phyloP scores from a whole-genome alignment of 345 rosid species.

The Gossypium thurberi region DNA sequence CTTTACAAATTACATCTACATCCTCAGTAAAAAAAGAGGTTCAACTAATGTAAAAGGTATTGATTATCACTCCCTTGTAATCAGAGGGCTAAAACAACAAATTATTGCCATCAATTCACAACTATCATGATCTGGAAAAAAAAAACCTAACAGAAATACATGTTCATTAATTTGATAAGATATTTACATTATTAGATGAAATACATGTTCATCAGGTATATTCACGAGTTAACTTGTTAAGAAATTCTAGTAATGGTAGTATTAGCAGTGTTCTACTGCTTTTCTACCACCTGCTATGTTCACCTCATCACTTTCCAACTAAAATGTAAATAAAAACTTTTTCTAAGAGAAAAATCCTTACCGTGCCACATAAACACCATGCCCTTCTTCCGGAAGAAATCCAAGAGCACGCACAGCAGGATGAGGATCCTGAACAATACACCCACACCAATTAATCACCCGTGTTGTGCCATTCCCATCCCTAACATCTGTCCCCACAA shows the following conservation, averaged over 20 bases:
- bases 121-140: no score
- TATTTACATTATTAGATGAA: background rate
- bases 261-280: background rate
- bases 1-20: no score
- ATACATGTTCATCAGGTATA: background rate
- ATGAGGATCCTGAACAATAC: constrained; percentile 87
- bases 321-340: background rate
- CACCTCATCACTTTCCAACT: background rate
- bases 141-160: no score
- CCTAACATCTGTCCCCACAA: constrained; percentile 80
- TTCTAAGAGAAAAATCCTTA: constrained; percentile 14
- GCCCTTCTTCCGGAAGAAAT: constrained; percentile 97
- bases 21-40: background rate
- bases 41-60: background rate
- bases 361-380: constrained; percentile 91
- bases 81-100: background rate
- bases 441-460: constrained; percentile 87
- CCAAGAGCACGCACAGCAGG: constrained; percentile 97
- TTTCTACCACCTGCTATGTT: background rate
- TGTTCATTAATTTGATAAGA: background rate
- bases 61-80: background rate
- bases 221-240: background rate
- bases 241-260: background rate
- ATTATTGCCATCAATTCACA: background rate
- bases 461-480: constrained; percentile 86